These are phyloP conservation scores for Elaeis guineensis DNA, from an alignment of 176 grass and related monocot genomes.

Conservation along the genomic window DNA sequence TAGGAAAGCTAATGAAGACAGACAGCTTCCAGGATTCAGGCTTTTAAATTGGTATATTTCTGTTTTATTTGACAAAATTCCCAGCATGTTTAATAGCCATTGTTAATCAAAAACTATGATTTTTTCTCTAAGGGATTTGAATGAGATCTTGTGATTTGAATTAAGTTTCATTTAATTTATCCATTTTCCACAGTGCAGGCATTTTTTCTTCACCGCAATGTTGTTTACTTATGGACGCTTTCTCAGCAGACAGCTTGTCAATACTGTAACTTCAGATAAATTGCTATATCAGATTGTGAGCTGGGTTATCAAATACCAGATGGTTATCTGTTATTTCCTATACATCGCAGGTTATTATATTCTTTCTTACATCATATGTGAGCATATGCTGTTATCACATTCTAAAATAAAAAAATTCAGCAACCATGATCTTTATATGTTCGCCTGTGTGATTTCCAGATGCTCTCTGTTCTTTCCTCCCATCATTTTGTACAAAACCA, in stretches of 20 bases:
- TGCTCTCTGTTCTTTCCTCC: no score
- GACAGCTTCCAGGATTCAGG: constrained; percentile 83
- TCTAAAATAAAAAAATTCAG: no score
- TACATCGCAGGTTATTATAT: constrained; percentile 5
- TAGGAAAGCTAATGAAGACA: constrained; percentile 82
- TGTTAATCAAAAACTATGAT: no score
- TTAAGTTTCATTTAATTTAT: no score
- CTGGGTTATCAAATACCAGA: constrained; percentile 1
- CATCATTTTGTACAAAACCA: no score
- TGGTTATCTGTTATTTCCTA: constrained; percentile 6
- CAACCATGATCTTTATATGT: no score
- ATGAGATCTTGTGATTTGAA: no score
- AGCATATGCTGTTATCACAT: not conserved
- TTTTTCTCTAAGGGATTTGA: no score
- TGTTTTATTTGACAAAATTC: not conserved
- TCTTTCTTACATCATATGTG: constrained; percentile 1
- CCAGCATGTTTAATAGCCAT: no score
- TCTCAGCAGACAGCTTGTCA: constrained; percentile 56
- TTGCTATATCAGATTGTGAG: constrained; percentile 5
- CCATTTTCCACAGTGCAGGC: constrained; percentile 29
- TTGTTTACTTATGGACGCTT: constrained; percentile 96
- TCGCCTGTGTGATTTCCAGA: no score
- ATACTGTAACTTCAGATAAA: not conserved
- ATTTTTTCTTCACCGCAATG: constrained; percentile 99
- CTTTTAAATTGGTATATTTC: constrained; percentile 74